Evolutionary conservation across 257 asterid genomes (phyloP), one percentile per base, ranked within the genome.

Genomic region (Solanum lycopersicoides): DNA sequence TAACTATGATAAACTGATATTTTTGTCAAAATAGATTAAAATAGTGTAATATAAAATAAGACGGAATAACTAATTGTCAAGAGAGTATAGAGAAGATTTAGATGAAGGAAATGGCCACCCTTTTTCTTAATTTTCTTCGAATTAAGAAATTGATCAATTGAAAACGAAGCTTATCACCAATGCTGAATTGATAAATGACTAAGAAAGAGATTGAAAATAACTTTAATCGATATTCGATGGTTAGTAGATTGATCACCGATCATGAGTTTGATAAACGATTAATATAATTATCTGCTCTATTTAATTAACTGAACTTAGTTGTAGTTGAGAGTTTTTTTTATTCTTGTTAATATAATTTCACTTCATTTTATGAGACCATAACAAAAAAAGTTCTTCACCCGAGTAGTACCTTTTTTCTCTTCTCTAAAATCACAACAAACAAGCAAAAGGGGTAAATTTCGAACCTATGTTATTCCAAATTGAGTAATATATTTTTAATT

Each of bases 11-110:
- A 56, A 56, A 56, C 0, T 56, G 3, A 56, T 56, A 56, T 56
- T 56, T 0, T 7, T 7, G 0, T 56, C 18, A 56, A 0, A 1
- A 56, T 2, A 7, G 0, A 18, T 7, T 53, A 18, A 56, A 53
- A 53, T 28, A 16, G 9, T 6, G 1, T 2, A 3, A 16, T 9
- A 15, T 53, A 16, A 53, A 53, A 53, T 16, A 3, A 53, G 1
- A 53, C 1, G 9, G 8, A 53, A 50, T 3, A 0, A 53, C n/a
- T 53, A 76, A 14, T n/a, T n/a, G 37, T 42, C 12, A 44, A 75
- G 20, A 74, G 32, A 74, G 53, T 2, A 20, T 39, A 39, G 11
- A 37, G 47, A 34, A 71, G 14, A 71, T 16, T 8, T 15, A 35
- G 79, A 34, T 16, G 20, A 7, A 12, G 35, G 39, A 30, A 69